These are phyloP conservation scores for Knoxia roxburghii DNA, from an alignment of 257 asterid species.

Conservation along the genomic window DNA sequence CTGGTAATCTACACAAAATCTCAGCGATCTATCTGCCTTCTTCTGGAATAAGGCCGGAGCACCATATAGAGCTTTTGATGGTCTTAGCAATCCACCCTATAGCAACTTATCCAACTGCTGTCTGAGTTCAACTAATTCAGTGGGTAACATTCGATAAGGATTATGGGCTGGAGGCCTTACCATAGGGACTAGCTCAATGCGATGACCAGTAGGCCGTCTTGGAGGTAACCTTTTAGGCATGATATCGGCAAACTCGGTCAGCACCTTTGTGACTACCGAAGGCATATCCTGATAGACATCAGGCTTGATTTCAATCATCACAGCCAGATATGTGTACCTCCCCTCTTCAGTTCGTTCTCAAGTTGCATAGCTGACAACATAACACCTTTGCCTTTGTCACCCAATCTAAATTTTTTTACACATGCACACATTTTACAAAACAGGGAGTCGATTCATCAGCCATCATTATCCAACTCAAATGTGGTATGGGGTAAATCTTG, in stretches of 20 bases:
- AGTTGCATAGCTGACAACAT: no score
- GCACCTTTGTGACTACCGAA: not conserved
- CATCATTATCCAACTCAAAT: no score
- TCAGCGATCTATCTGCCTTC: no score
- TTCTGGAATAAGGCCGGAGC: not conserved
- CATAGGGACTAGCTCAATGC: not conserved
- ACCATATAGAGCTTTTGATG: not conserved
- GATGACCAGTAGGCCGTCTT: not conserved
- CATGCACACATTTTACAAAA: no score
- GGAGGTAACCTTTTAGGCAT: not conserved
- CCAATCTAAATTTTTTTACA: no score
- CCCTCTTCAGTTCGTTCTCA: not conserved
- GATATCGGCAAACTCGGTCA: not conserved
- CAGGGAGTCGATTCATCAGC: no score
- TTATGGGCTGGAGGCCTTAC: not conserved
- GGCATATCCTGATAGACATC: rapidly evolving
- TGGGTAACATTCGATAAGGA: not conserved
- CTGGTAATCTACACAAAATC: not conserved
- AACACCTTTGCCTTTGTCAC: no score
- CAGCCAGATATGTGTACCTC: not conserved
- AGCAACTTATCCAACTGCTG: not conserved
- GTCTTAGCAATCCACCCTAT: not conserved
- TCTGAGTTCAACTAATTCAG: not conserved
- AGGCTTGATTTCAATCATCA: not conserved
- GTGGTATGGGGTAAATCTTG: no score